phyloP scores from a whole-genome alignment of 2,329 filamentous ascomycete genomes.

The Apiospora phragmitis region DNA sequence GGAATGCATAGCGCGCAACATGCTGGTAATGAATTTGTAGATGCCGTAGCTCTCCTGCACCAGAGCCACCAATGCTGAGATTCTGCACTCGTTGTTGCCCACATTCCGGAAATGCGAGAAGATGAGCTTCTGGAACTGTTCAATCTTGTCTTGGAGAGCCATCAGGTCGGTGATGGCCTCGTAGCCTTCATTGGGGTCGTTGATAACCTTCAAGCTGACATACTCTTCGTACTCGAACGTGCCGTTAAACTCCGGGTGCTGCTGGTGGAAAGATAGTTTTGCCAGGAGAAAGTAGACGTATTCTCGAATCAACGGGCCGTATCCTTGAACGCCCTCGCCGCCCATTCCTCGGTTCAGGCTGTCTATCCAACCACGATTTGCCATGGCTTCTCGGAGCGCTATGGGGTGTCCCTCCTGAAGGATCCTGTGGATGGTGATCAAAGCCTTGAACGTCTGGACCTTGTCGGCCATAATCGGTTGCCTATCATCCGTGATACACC shows the following conservation, averaged over 20 bases:
- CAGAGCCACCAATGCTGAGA: constrained; percentile 87
- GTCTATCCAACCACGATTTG: constrained; percentile 88
- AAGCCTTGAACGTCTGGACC: constrained; percentile 97
- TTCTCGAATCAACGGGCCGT: constrained; percentile 90
- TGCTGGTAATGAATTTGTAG: constrained; percentile 99
- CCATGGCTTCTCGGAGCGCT: constrained; percentile 83
- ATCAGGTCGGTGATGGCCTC: constrained; percentile 97
- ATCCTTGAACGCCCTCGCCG: constrained; percentile 85
- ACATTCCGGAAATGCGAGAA: constrained; percentile 94
- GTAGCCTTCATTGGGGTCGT: constrained; percentile 96
- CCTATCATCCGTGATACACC: constrained; percentile 50
- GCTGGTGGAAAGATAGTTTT: constrained; percentile 94
- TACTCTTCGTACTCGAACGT: constrained; percentile 99
- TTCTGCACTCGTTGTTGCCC: constrained; percentile 93
- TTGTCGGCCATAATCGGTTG: constrained; percentile 98
- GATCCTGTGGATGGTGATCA: constrained; percentile 97
- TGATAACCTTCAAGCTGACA: constrained; percentile 95
- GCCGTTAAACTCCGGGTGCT: constrained; percentile 97
- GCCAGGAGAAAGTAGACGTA: constrained; percentile 95
- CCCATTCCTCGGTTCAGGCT: constrained; percentile 81
- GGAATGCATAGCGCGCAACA: constrained; percentile 96
- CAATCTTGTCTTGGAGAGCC: constrained; percentile 96
- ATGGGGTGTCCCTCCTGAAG: constrained; percentile 93
- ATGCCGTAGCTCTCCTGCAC: constrained; percentile 99
- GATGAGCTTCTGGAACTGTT: constrained; percentile 96